A percentile compares a stretch with the other conserved stretches of the same genome.
These are phyloP conservation scores for Cystobasidium pallidum DNA, from an alignment of 1,284 basidiomycete genomes.

Conservation along the genomic window DNA sequence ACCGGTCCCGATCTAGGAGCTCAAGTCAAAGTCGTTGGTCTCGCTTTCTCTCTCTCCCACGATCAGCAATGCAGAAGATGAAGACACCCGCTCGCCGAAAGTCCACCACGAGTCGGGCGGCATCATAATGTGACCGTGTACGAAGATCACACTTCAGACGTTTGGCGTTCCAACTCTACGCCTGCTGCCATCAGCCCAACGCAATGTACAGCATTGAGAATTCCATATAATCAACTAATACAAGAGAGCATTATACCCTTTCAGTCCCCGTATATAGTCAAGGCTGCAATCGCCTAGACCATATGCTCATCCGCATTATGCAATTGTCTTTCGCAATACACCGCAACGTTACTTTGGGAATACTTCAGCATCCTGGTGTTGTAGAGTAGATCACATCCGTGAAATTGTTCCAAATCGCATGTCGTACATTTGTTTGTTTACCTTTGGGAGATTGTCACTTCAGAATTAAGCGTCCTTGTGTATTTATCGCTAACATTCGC, in stretches of 20 bases:
- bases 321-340: neutral
- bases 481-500: too few relatives aligned
- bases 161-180: too few relatives aligned
- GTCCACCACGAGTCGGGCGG: neutral
- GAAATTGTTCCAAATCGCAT: neutral
- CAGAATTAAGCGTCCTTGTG: neutral
- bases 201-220: too few relatives aligned
- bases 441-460: neutral
- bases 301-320: neutral
- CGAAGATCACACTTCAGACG: too few relatives aligned
- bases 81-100: slow-evolving; percentile 17
- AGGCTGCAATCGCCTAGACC: neutral
- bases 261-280: neutral
- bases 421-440: neutral
- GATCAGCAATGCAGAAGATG: slow-evolving; percentile 30
- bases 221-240: neutral
- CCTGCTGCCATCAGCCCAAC: too few relatives aligned
- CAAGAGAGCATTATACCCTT: slow-evolving; percentile 6
- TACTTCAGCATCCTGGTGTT: neutral
- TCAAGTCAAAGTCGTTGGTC: slow-evolving; percentile 34
- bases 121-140: neutral
- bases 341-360: too few relatives aligned
- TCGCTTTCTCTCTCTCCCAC: slow-evolving; percentile 16
- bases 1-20: slow-evolving; percentile 18
- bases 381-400: neutral